These are phyloP conservation scores for Hortaea sp. DNA, from an alignment of 2,329 filamentous ascomycete genomes.

Conservation along the genomic window DNA sequence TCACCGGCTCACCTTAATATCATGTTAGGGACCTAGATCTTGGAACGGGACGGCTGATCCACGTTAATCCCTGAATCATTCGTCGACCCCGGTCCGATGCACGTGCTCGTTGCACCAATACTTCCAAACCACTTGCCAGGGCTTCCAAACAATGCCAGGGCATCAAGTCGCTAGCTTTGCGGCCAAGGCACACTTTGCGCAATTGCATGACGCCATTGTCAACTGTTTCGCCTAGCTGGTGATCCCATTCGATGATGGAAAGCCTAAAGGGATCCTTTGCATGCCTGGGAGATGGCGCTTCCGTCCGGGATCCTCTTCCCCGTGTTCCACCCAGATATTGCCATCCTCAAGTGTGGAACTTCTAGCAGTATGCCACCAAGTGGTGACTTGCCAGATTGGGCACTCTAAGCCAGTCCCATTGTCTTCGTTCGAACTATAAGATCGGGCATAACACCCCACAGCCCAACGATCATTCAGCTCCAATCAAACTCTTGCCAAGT, in stretches of 20 bases:
- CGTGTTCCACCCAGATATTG: neutral
- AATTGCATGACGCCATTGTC: neutral
- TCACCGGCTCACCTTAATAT: neutral
- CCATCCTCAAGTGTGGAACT: neutral
- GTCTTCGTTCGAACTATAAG: neutral
- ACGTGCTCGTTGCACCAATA: neutral
- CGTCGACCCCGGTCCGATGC: neutral
- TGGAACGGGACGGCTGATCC: neutral
- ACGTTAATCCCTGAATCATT: neutral
- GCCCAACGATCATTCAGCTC: neutral
- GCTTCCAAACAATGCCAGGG: neutral
- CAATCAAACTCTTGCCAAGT: neutral
- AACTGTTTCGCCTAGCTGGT: neutral
- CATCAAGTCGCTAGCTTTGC: neutral
- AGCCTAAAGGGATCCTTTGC: neutral
- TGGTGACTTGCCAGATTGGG: neutral
- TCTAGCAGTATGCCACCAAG: neutral
- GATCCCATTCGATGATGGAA: neutral
- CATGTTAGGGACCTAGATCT: neutral
- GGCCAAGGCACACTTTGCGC: neutral
- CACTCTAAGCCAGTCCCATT: neutral
- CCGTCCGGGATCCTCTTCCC: neutral
- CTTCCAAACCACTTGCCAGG: neutral
- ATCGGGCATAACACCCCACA: neutral
- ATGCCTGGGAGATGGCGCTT: neutral